Evolutionary conservation across 768 basidiomycete species (phyloP), one percentile per base, ranked within the genome.

Genomic region (Rhodocollybia butyracea): DNA sequence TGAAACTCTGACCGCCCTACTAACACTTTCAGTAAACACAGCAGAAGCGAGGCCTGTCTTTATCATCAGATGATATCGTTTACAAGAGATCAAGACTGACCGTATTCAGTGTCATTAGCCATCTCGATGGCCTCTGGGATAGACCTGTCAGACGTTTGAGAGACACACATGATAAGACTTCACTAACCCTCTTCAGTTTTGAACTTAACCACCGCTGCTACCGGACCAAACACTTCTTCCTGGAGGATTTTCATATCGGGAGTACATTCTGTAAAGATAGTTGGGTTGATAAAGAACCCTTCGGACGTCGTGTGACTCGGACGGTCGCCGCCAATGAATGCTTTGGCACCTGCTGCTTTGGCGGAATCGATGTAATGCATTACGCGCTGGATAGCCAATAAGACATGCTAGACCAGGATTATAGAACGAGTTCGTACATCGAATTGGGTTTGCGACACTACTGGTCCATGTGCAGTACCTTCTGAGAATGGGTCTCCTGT

Each of bases 181-280:
- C 48, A 50, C 34, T 15, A 24, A 62, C 66, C 67, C 17, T 73
- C 72, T 60, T 79, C 79, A 39, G 73, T 69, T 57, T 78, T 72
- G 73, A 89, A 88, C 64, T 79, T 81, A 69, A 79, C 72, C 24
- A 88, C 63, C 55, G 81, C 83, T 52, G 79, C 78, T 55, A 86
- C 84, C n/a, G 86, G 85, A n/a, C 85, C 84, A 63, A 85, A 84
- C 64, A 85, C 84, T 70, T 86, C 76, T 61, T 81, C 80, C 54
- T 67, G 67, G 26, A 83, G 78, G 63, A 85, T 84, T 64, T 73
- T 76, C 82, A 85, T 85, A 51, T 77, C 70, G 15, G 75, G 70
- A 34, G 67, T 76, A 57, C 76, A 75, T 60, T 85, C 73, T n/a
- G 80, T 78, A 68, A 86, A 81, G 61, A 86, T 78, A 11, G 86